Percentiles rank a stretch among this genome's conserved stretches.
Conservation (phyloP, 305 asterid species). For the Fraxinus ornus region DNA sequence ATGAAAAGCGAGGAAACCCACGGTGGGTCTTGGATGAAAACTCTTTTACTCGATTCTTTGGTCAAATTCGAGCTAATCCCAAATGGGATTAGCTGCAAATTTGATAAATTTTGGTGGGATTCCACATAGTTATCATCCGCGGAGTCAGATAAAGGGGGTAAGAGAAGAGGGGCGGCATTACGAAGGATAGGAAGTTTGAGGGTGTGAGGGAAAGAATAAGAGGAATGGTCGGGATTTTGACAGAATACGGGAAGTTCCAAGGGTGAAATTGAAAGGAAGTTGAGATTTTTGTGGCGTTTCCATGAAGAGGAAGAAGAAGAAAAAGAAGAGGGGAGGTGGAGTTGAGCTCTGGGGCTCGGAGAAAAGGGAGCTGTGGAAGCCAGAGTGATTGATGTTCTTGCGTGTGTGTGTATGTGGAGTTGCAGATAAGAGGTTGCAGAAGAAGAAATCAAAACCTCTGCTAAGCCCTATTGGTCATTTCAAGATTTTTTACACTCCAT, state of each 20-base stretch:
- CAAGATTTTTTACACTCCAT: not conserved
- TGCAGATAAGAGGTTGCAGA: constrained; percentile 23
- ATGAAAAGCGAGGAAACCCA: constrained; percentile 76
- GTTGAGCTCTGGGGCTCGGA: constrained; percentile 55
- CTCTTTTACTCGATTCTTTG: constrained; percentile 38
- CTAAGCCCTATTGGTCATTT: constrained; percentile 44
- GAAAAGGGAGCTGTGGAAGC: constrained; percentile 62
- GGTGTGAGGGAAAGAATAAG: constrained; percentile 57
- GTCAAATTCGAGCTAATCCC: constrained; percentile 35
- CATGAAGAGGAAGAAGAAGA: constrained; percentile 34
- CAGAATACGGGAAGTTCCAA: constrained; percentile 41
- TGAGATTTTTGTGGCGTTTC: constrained; percentile 34
- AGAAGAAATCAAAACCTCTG: constrained; percentile 41
- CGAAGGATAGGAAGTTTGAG: constrained; percentile 59
- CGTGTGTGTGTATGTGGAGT: not conserved
- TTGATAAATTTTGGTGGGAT: constrained; percentile 43
- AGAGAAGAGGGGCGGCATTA: constrained; percentile 41
- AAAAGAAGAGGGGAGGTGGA: constrained; percentile 20
- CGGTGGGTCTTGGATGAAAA: constrained; percentile 76
- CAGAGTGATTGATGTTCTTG: constrained; percentile 36
- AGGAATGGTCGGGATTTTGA: constrained; percentile 32
- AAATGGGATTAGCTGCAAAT: constrained; percentile 46
- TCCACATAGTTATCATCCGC: constrained; percentile 49
- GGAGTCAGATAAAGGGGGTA: constrained; percentile 58
- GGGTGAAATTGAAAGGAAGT: constrained; percentile 37